phyloP scores from a whole-genome alignment of 441 rosid genomes.

The Raphanus hybrid region DNA sequence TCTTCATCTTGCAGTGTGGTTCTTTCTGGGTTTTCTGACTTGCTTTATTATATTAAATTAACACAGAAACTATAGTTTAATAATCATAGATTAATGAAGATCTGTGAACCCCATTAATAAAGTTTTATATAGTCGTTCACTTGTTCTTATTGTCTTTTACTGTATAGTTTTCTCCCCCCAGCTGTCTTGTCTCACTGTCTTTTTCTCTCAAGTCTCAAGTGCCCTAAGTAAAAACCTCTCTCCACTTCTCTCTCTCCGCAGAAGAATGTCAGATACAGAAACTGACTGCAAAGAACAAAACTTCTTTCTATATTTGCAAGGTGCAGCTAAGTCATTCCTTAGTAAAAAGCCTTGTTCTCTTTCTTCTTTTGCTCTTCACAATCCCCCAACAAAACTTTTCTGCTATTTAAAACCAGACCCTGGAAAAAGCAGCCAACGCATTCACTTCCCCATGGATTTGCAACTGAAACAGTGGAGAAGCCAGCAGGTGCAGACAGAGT shows the following conservation, averaged over 20 bases:
- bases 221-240: slow-evolving; percentile 43
- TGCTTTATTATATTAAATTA: not conserved
- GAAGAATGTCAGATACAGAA: slow-evolving; percentile 45
- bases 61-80: not conserved
- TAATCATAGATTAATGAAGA: slow-evolving; percentile 36
- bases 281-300: slow-evolving; percentile 43
- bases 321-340: slow-evolving; percentile 10
- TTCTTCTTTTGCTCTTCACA: slow-evolving; percentile 37
- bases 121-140: not conserved
- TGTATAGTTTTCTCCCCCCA: slow-evolving; percentile 41
- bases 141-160: not conserved
- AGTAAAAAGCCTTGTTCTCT: slow-evolving; percentile 14
- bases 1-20: slow-evolving; percentile 43
- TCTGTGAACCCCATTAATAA: slow-evolving; percentile 16
- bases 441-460: slow-evolving; percentile 70
- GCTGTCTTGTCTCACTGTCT: slow-evolving; percentile 48
- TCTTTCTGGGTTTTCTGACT: slow-evolving; percentile 44
- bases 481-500: slow-evolving; percentile 56
- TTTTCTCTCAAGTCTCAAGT: slow-evolving; percentile 48
- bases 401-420: slow-evolving; percentile 23
- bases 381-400: slow-evolving; percentile 31
- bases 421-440: slow-evolving; percentile 36
- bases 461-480: slow-evolving; percentile 90
- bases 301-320: slow-evolving; percentile 24
- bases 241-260: slow-evolving; percentile 20